Evolutionary conservation across 345 rosid genomes (phyloP).

Genomic region (Camelina sativa): DNA sequence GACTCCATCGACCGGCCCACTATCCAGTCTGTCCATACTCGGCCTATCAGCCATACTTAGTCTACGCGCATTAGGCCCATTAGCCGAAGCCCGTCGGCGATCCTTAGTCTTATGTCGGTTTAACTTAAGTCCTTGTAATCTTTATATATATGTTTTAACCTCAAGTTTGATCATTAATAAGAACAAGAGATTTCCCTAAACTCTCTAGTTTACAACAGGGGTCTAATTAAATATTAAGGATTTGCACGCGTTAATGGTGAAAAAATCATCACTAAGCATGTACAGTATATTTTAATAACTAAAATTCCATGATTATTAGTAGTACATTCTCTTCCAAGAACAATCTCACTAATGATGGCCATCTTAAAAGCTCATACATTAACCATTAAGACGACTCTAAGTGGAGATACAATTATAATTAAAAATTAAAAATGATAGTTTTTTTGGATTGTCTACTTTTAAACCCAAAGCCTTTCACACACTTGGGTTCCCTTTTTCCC

Average conservation of each 20-base stretch:
- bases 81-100: too few relatives aligned
- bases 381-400: conserved; percentile 21
- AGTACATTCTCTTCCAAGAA: conserved; percentile 13
- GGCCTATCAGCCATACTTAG: too few relatives aligned
- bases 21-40: too few relatives aligned
- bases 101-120: too few relatives aligned
- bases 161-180: too few relatives aligned
- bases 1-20: too few relatives aligned
- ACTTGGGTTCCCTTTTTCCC: conserved; percentile 27
- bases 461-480: conserved; percentile 39
- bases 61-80: too few relatives aligned
- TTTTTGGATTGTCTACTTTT: conserved; percentile 28
- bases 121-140: too few relatives aligned
- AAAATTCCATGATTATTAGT: background rate
- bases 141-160: too few relatives aligned
- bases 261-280: conserved; percentile 36
- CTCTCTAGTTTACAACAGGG: too few relatives aligned
- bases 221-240: conserved; percentile 36
- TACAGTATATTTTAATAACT: conserved; percentile 7
- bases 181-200: too few relatives aligned
- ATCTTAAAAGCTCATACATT: conserved; percentile 25
- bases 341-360: conserved; percentile 33
- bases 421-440: background rate
- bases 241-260: conserved; percentile 44
- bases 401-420: background rate